phyloP scores from a whole-genome alignment of 306 rosid species.

The Quercus bicolor region DNA sequence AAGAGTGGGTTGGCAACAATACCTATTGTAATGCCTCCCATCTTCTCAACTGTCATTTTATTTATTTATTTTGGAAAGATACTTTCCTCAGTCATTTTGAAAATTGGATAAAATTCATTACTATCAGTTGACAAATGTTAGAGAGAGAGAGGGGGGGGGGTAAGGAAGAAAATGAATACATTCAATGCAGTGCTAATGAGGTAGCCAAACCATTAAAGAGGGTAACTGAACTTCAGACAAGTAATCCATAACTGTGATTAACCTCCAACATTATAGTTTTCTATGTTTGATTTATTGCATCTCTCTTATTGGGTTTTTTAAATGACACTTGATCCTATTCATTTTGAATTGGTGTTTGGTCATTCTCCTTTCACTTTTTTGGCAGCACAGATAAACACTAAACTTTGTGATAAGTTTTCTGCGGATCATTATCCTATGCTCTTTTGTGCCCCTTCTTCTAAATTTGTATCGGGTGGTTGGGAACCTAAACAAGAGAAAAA shows the following conservation, averaged over 20 bases:
- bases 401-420: constrained; percentile 87
- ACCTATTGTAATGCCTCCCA: neutral
- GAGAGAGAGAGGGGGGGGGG: too few species aligned
- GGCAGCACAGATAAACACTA: constrained; percentile 95
- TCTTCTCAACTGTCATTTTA: neutral
- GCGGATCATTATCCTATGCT: constrained; percentile 92
- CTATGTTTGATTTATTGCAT: neutral
- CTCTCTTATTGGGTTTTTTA: neutral
- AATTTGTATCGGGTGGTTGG: constrained; percentile 75
- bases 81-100: neutral
- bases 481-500: constrained; percentile 68
- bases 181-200: too few species aligned
- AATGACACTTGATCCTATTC: neutral
- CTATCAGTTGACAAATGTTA: too few species aligned
- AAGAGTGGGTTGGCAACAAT: neutral
- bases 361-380: constrained; percentile 44
- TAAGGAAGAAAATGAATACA: too few species aligned
- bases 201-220: too few species aligned
- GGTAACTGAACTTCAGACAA: too few species aligned
- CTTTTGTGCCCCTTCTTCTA: constrained; percentile 82
- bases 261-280: too few species aligned
- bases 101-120: too few species aligned
- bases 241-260: too few species aligned
- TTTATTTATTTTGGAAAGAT: neutral
- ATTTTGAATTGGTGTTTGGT: constrained; percentile 34